Percentiles rank a stretch among this genome's conserved stretches.
Conservation (phyloP, 2,329 filamentous ascomycete species). For the Fusarium staphyleae region DNA sequence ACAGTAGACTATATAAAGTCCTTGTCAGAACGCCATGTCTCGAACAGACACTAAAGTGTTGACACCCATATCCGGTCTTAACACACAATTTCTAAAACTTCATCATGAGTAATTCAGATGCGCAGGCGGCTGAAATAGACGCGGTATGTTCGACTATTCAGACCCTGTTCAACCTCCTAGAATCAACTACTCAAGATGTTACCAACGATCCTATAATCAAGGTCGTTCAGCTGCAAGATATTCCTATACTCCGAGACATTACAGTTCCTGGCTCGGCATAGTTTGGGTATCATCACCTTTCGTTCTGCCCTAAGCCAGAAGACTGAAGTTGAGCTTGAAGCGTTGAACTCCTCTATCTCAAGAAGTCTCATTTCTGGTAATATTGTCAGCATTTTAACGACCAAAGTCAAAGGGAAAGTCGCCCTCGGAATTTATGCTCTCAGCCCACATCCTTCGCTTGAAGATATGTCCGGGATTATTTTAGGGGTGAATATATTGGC, state of each 20-base stretch:
- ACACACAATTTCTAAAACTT: no score
- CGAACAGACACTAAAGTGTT: no score
- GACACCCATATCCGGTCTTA: no score
- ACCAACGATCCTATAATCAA: conserved; percentile 21
- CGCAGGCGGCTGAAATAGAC: conserved; percentile 8
- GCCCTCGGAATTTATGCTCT: neutral
- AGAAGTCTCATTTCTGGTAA: neutral
- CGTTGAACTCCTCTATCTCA: conserved; percentile 13
- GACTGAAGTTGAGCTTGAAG: conserved; percentile 2
- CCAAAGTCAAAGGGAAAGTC: neutral
- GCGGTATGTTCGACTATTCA: conserved; percentile 12
- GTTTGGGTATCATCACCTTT: conserved; percentile 34
- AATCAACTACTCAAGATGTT: conserved; percentile 12
- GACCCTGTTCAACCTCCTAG: conserved; percentile 3
- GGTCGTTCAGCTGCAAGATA: conserved; percentile 15
- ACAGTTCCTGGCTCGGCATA: conserved; percentile 17
- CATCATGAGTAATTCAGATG: conserved; percentile 1
- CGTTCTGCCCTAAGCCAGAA: conserved; percentile 12
- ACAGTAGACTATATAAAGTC: no score
- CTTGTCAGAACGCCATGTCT: no score
- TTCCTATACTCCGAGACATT: conserved; percentile 14
- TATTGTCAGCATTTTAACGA: neutral
- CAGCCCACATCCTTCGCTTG: neutral
- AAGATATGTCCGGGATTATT: neutral
- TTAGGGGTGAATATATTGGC: neutral